Evolutionary conservation across 1,139 yeast genomes (phyloP).

Genomic region (Candida tropicalis): DNA sequence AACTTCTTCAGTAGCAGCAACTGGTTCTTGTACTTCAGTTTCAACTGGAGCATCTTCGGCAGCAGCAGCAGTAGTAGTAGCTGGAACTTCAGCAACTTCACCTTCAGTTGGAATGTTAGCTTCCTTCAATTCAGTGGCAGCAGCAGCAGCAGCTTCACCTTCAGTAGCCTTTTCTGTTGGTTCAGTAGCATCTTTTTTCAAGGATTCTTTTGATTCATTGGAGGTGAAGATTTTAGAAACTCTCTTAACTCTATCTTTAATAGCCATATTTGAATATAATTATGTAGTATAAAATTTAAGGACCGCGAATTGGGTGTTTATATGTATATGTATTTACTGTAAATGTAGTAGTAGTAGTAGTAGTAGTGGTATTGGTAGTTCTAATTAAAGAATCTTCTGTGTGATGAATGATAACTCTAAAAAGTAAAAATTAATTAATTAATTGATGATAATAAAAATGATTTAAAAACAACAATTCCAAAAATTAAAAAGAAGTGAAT

Average conservation of each 20-base stretch:
- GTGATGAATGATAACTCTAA: no score
- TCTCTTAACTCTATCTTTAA: constrained; percentile 50
- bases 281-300: no score
- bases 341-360: background rate
- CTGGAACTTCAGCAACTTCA: constrained; percentile 13
- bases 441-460: no score
- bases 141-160: constrained; percentile 12
- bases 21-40: constrained; percentile 16
- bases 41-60: constrained; percentile 16
- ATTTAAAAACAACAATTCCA: no score
- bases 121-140: constrained; percentile 14
- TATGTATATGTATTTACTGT: no score
- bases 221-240: constrained; percentile 43
- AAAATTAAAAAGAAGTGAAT: no score
- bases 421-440: no score
- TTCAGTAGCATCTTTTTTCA: constrained; percentile 16
- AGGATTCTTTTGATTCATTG: constrained; percentile 22
- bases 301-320: no score
- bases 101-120: constrained; percentile 13
- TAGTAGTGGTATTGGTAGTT: no score
- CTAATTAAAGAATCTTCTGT: no score
- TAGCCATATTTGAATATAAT: constrained; percentile 33
- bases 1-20: constrained; percentile 19
- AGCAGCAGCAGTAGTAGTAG: constrained; percentile 14
- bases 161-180: constrained; percentile 16